Conservation (phyloP, 805 yeast species). For the Priceomyces fermenticarens region DNA sequence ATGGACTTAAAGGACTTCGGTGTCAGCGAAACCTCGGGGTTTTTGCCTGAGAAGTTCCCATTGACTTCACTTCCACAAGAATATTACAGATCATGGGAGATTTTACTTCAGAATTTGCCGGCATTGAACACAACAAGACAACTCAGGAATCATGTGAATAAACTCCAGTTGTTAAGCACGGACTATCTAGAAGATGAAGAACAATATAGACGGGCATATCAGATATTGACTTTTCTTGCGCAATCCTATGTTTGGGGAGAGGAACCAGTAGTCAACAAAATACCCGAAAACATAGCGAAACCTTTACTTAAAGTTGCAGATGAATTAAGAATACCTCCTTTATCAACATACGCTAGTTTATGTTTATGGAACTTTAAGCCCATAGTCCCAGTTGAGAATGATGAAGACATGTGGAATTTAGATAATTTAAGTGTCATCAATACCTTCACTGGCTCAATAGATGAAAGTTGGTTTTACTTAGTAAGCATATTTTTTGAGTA, state of each 20-base stretch:
- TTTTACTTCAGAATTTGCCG: constrained; percentile 62
- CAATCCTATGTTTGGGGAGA: constrained; percentile 92
- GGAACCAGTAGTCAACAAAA: constrained; percentile 52
- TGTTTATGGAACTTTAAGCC: constrained; percentile 85
- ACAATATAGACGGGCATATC: constrained; percentile 77
- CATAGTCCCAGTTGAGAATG: constrained; percentile 43
- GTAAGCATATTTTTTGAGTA: constrained; percentile 85
- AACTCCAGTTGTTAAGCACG: constrained; percentile 55
- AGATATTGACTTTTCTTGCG: constrained; percentile 71
- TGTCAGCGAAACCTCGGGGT: constrained; percentile 70
- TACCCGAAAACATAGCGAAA: constrained; percentile 67
- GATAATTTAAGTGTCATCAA: constrained; percentile 73
- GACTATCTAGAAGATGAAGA: constrained; percentile 40
- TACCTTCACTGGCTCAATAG: constrained; percentile 87
- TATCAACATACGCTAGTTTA: constrained; percentile 84
- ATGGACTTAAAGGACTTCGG: constrained; percentile 55
- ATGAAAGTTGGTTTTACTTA: constrained; percentile 91
- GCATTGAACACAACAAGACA: constrained; percentile 65
- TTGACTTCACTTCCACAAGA: constrained; percentile 53
- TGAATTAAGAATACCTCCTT: constrained; percentile 71
- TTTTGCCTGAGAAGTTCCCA: constrained; percentile 71
- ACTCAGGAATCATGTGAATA: constrained; percentile 62
- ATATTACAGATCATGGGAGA: constrained; percentile 79
- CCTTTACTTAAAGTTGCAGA: constrained; percentile 66
- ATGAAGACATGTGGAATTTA: constrained; percentile 45